Base-by-base conservation (phyloP, 148 eudicot species). In the Vaccinium myrtillus region DNA sequence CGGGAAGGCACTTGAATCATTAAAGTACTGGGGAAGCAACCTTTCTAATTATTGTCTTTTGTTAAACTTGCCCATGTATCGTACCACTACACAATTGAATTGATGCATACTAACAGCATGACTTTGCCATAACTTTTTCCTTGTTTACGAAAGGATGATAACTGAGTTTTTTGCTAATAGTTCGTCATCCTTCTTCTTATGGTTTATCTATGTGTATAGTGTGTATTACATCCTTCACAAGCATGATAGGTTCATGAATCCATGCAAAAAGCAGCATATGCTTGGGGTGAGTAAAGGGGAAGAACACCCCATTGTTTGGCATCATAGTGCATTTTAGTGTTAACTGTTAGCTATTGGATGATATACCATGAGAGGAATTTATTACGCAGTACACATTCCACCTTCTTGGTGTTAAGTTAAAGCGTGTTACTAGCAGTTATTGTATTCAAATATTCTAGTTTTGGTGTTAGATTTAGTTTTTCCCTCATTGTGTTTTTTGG, bases 281-380 rank as follows among this genome's bases (percentile, higher is more conserved):
- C 77, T 74, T 76, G 73, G 63, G 16, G 85, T 58, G 63, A 58
- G 63, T 58, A 5, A 58, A 18, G n/a, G 63, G 63, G 63, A 5
- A 65, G 53, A 50, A 30, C 32, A 23, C 71, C 30, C 12, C 5
- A 14, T 65, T 9, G 30, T 65, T 65, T 23, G 43, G 53, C 27
- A 75, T 12, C 30, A 49, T 65, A 77, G 81, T 65, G 81, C 75
- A 59, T 84, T 84, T 46, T 61, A 32, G 63, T 50, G 15, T 75
- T 43, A 43, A 43, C 46, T 43, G 46, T 43, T 78, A n/a, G 21
- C 82, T 55, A 10, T 54, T 55, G 43, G 82, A 65, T 61, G n/a
- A 65, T 39, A 77, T 78, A 13, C 14, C 46, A 11, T 27, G 23
- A 27, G 19, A 14, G 61, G 81, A 78, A 53, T 27, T 56, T 51